These are phyloP conservation scores for Chlamydomonas sp. DNA, from an alignment of 139 green algal genomes.

Conservation along the genomic window DNA sequence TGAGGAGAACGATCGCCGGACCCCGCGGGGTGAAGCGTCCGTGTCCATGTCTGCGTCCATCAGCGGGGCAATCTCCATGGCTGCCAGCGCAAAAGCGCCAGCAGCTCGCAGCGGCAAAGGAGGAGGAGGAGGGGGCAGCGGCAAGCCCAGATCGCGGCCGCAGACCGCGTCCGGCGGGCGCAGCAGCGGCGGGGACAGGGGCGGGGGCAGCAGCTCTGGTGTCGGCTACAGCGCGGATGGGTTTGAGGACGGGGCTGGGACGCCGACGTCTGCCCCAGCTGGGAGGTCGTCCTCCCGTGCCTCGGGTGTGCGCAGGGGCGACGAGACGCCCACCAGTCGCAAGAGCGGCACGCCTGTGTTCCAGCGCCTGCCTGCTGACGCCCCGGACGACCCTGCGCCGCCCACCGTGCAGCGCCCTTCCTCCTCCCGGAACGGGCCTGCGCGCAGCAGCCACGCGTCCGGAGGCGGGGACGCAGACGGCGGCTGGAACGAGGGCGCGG, in stretches of 20 bases:
- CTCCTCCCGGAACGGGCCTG: not conserved
- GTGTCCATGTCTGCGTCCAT: too few species aligned
- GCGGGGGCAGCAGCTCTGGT: not conserved
- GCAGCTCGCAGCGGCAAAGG: not conserved
- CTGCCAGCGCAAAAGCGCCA: not conserved
- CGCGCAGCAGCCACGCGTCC: not conserved
- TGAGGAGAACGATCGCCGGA: too few species aligned
- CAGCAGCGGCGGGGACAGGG: too few species aligned
- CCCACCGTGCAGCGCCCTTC: too few species aligned
- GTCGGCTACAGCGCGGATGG: conserved; percentile 6
- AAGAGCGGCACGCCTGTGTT: conserved; percentile 8
- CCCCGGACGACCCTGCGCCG: not conserved
- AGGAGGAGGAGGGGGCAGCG: not conserved
- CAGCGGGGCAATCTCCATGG: not conserved
- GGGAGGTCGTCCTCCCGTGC: too few species aligned
- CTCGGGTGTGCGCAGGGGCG: too few species aligned
- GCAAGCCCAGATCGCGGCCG: not conserved
- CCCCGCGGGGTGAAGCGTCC: too few species aligned
- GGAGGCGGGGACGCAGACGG: too few species aligned
- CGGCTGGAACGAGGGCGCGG: conserved; percentile 13
- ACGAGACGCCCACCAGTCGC: not conserved
- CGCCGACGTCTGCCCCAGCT: too few species aligned
- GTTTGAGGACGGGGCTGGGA: not conserved
- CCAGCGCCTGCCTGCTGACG: conserved; percentile 10
- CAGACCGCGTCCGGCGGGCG: not conserved